Percentiles rank a stretch among this genome's conserved stretches.
Evolutionary conservation across 306 rosid genomes (phyloP).

Genomic region (Urtica urens): DNA sequence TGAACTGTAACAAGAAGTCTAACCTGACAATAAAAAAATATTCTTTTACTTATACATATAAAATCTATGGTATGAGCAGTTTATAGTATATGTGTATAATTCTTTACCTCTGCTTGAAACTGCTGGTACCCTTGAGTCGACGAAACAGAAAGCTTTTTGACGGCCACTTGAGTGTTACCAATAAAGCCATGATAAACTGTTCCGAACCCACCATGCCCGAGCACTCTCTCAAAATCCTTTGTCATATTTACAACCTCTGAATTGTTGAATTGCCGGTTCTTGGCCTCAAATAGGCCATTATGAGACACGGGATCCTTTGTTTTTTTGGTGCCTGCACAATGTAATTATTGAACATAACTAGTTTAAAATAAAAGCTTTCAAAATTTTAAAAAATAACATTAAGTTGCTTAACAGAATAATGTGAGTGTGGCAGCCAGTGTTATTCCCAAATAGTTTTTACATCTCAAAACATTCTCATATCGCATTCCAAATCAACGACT

Average conservation of each 20-base stretch:
- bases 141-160: slow-evolving; percentile 33
- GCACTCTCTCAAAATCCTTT: slow-evolving; percentile 8
- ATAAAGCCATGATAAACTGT: slow-evolving; percentile 31
- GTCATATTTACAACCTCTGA: slow-evolving; percentile 28
- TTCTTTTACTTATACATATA: too few species aligned
- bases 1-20: slow-evolving; percentile 8
- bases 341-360: too few species aligned
- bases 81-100: not conserved
- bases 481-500: too few species aligned
- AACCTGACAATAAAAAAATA: slow-evolving; percentile 8
- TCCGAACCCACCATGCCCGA: slow-evolving; percentile 49
- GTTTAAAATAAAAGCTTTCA: too few species aligned
- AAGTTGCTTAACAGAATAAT: too few species aligned
- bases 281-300: slow-evolving; percentile 20
- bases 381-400: too few species aligned
- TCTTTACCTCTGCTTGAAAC: slow-evolving; percentile 44
- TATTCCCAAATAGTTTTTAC: too few species aligned
- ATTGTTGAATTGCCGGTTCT: slow-evolving; percentile 33
- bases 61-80: too few species aligned
- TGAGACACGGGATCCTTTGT: not conserved
- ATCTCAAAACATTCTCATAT: too few species aligned
- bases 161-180: slow-evolving; percentile 35
- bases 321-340: not conserved
- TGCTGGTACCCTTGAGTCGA: slow-evolving; percentile 34
- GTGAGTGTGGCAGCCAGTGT: too few species aligned